Base-by-base conservation (phyloP, 2,329 filamentous ascomycete species). In the Trichoderma atrobrunneum region DNA sequence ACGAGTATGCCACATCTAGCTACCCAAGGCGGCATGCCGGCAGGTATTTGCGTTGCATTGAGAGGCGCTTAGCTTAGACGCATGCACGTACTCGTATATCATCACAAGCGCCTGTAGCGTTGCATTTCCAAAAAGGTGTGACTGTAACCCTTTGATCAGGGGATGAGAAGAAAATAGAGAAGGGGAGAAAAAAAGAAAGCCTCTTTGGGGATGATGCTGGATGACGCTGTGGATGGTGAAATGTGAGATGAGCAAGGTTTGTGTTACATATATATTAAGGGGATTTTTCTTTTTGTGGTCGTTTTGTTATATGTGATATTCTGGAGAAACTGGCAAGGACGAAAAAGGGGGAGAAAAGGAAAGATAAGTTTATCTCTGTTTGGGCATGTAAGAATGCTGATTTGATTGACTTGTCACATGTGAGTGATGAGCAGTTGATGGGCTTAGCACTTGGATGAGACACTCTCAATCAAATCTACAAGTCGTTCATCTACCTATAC, bases 211-310 rank as follows among this genome's bases (percentile, higher is more conserved):
- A 24, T 10, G 43, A 51, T 21, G 39, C 21, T 51, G 28, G 6
- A 34, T 54, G 62, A 54, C 43, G 28, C 12, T 48, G 43, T 32
- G 28, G 28, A 24, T 14, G 28, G n/a, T 65, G 39, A 54, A 54
- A 34, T 65, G 28, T 54, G 28, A 51, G 43, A 26, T 18, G 43
- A 34, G 12, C 28, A 51, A 65, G 62, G 28, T 28, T 28, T 64
- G 24, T 14, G 62, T 65, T 56, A 34, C 21, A 28, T 21, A 12
- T 66, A 66, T 56, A 66, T 66, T 66, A 56, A 65, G 62, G 62
- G 51, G 62, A 1, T 14, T 24, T 54, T 24, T 12, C 8, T 51
- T 10, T n/a, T 32, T 54, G 21, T 32, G 26, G n/a, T 2, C 5
- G 48, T 18, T 34, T 34, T 51, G 7, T 54, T n/a, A 66, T 24